A percentile compares a stretch with the other conserved stretches of the same genome.
These are phyloP conservation scores for Fusarium pseudoanthophilum DNA, from an alignment of 2,329 filamentous ascomycete species.

Conservation along the genomic window DNA sequence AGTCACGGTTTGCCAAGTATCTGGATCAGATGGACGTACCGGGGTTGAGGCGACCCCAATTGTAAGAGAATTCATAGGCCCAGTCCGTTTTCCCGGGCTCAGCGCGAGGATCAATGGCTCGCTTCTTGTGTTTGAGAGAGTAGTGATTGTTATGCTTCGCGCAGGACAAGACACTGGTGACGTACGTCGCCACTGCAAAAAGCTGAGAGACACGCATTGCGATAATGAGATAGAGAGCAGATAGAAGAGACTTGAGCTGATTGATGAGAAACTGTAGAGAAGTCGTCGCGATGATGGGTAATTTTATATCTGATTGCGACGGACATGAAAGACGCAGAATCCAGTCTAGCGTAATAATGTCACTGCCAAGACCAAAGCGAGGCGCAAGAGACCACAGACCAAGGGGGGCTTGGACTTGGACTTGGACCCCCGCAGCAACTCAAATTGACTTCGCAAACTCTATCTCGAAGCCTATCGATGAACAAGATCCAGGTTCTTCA, in stretches of 20 bases:
- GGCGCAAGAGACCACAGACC: background rate
- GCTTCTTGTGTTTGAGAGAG: constrained; percentile 23
- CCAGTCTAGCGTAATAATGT: constrained; percentile 4
- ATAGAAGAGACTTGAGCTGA: too few relatives aligned
- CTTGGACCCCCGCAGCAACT: background rate
- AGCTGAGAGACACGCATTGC: constrained; percentile 19
- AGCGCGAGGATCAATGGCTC: constrained; percentile 22
- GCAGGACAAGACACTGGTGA: constrained; percentile 5
- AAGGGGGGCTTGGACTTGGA: background rate
- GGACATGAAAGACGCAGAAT: background rate
- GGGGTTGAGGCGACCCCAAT: constrained; percentile 34
- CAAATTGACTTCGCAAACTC: background rate
- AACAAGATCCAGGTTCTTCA: background rate
- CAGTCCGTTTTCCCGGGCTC: constrained; percentile 6
- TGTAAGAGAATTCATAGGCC: constrained; percentile 33
- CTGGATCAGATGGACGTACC: background rate
- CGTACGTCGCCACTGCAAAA: background rate
- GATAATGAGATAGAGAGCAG: too few relatives aligned
- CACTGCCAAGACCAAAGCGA: constrained; percentile 16
- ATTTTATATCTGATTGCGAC: constrained; percentile 10
- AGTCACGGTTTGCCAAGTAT: rapidly evolving
- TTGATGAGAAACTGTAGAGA: too few relatives aligned
- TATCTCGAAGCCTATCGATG: background rate
- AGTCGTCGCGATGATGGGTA: background rate
- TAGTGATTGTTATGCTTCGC: constrained; percentile 25